Evolutionary conservation across 306 rosid genomes (phyloP).

Genomic region (Prunus salicina): DNA sequence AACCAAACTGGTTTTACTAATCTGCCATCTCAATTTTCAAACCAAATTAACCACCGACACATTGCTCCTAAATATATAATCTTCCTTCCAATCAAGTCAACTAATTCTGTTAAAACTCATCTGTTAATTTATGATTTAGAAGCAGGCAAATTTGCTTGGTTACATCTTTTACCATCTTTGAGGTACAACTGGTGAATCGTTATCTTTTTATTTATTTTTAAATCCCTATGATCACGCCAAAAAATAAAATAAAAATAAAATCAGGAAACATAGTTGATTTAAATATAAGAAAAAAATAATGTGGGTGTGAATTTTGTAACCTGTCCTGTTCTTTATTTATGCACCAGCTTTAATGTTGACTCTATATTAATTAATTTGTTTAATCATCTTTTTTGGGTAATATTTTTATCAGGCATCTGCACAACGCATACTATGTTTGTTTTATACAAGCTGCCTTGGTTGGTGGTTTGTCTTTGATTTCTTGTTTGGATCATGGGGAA

Average conservation of each 20-base stretch:
- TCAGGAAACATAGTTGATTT: too few relatives aligned
- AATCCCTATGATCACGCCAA: background rate
- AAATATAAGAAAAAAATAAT: background rate
- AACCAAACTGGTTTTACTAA: background rate
- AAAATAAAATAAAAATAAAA: background rate
- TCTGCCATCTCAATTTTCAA: background rate
- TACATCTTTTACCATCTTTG: background rate
- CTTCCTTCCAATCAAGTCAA: background rate
- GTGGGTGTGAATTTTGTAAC: background rate
- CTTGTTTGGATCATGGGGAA: background rate
- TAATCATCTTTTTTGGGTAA: background rate
- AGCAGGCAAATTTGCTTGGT: background rate
- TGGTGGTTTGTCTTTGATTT: background rate
- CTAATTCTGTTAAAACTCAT: background rate
- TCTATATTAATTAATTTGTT: background rate
- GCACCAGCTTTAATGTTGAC: background rate
- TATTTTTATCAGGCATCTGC: background rate
- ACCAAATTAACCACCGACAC: background rate
- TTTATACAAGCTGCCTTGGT: background rate
- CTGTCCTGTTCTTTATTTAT: background rate
- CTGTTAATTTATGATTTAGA: too few relatives aligned
- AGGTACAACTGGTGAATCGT: background rate
- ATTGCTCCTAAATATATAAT: background rate
- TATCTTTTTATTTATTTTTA: background rate
- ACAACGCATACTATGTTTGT: background rate